Base-by-base conservation (phyloP, 164 flowering plant species). In the Stephania yunnanensis region DNA sequence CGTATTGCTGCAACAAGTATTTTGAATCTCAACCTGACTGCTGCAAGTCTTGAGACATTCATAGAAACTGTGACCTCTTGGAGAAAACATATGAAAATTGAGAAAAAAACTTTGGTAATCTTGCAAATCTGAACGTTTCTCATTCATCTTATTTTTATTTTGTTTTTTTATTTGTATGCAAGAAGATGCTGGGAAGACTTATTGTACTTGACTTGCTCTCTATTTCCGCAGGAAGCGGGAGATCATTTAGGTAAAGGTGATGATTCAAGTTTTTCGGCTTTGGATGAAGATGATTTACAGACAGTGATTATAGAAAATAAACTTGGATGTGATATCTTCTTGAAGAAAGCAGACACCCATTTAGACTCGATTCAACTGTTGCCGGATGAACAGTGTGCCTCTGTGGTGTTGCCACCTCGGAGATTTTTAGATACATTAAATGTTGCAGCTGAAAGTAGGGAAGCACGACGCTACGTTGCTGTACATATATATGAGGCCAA, bases 281-380 rank as follows among this genome's bases (percentile, higher is more conserved):
- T 96, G 77, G 97, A 96, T 86, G 97, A 88, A 74, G 97, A 89
- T 82, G 97, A 96, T 78, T 86, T 89, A 79, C 97, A 89, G 82
- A 92, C 90, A 7, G 86, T 94, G 46, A 74, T 83, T 53, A 77
- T 96, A 76, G 98, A 96, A 79, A 96, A 96, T 84, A 89, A 87
- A 82, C 94, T 96, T 79, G 99, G 99, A 11, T 88, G 92, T 87
- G 97, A 94, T 75, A 80, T 96, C 45, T 92, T 83, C 80, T 72
- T 96, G 80, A 96, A 89, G 83, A 89, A 82, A 76, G 68, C 77
- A 70, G 97, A 87, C 75, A 84, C 87, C 68, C 85, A 88, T 78
- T 74, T 85, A 25, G 90, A 89, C 70, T 63, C 80, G 42, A 80
- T 90, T 72, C 89, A 88, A n/a, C 69, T 89, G 69, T 78, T 96